Conservation (phyloP, 768 basidiomycete species). For the Auriculariales sp. region DNA sequence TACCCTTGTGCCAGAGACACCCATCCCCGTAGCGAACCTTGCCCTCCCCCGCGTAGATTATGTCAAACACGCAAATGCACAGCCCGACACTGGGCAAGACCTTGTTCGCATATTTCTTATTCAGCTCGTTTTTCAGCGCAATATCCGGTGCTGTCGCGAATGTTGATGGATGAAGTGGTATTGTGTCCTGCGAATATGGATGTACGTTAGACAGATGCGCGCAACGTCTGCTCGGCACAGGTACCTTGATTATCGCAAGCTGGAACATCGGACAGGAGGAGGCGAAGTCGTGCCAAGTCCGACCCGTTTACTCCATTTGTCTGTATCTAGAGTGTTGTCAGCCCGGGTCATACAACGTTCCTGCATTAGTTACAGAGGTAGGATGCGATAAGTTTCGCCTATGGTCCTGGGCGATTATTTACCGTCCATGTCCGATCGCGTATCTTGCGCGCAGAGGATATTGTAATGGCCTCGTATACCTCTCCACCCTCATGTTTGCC, state of each 20-base stretch:
- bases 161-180: conserved; percentile 76
- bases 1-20: conserved; percentile 87
- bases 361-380: no score
- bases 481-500: no score
- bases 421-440: no score
- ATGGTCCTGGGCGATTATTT: no score
- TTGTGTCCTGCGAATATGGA: conserved; percentile 53
- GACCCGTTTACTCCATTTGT: not conserved
- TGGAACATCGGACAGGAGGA: conserved; percentile 16
- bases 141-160: conserved; percentile 67
- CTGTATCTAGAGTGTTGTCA: not conserved
- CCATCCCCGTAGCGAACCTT: conserved; percentile 93
- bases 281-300: conserved; percentile 1
- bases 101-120: conserved; percentile 91
- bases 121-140: conserved; percentile 72
- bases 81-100: conserved; percentile 84
- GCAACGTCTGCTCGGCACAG: not conserved
- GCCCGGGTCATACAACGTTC: no score
- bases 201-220: not conserved
- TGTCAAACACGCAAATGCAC: conserved; percentile 80
- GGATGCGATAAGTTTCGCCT: no score
- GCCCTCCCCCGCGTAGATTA: conserved; percentile 77
- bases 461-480: no score
- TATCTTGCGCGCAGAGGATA: no score
- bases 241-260: conserved; percentile 21